Percentiles rank a stretch among this genome's conserved stretches.
Evolutionary conservation across 495 filamentous ascomycete species (phyloP).

Genomic region (Neurospora sp.): DNA sequence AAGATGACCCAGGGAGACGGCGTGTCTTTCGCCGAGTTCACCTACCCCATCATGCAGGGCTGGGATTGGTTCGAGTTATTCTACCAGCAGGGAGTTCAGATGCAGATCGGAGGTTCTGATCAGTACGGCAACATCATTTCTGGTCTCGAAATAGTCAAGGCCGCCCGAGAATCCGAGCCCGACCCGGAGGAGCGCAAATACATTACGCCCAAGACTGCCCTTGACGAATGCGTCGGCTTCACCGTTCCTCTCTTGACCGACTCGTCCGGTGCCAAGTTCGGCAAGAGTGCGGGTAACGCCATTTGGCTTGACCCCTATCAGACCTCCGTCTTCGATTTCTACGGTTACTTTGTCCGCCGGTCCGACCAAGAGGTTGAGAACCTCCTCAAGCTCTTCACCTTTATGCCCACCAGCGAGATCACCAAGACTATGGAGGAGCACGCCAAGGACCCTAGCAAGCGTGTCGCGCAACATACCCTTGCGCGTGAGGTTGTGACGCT

Average conservation of each 20-base stretch:
- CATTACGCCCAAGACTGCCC: conserved; percentile 18
- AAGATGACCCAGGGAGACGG: conserved; percentile 73
- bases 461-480: conserved; percentile 70
- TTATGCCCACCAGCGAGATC: conserved; percentile 61
- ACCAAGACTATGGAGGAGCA: conserved; percentile 55
- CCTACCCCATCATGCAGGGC: conserved; percentile 87
- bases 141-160: conserved; percentile 74
- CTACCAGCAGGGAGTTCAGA: conserved; percentile 45
- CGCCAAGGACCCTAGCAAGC: conserved; percentile 49
- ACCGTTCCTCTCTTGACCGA: conserved; percentile 86
- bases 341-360: conserved; percentile 76
- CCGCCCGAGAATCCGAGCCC: conserved; percentile 47
- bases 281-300: conserved; percentile 90
- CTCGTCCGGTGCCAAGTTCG: conserved; percentile 78
- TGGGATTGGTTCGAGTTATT: conserved; percentile 94
- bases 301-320: conserved; percentile 79
- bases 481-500: conserved; percentile 72
- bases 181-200: conserved; percentile 14
- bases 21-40: conserved; percentile 89
- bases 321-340: conserved; percentile 77
- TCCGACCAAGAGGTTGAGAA: conserved; percentile 68
- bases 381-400: conserved; percentile 86
- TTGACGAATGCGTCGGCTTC: conserved; percentile 61
- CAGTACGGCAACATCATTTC: conserved; percentile 95
- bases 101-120: conserved; percentile 90